Evolutionary conservation across 148 eudicot species (phyloP).

Genomic region (Heliamphora exappendiculata): DNA sequence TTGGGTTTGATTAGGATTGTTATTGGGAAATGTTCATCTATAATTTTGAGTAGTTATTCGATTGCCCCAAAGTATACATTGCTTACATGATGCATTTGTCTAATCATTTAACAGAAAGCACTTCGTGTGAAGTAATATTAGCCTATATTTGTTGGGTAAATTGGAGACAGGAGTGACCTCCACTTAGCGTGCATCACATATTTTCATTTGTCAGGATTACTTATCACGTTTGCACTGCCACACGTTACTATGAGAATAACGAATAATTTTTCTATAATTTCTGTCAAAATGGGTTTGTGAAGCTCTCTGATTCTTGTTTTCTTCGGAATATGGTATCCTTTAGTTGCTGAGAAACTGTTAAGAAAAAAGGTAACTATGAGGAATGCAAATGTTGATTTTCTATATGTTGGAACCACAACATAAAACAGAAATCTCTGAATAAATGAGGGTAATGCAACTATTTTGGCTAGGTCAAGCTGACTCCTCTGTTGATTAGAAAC

Average conservation of each 20-base stretch:
- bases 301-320: neutral
- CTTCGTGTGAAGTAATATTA: no score
- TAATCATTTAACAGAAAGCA: no score
- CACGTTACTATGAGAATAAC: no score
- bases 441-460: neutral
- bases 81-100: no score
- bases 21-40: neutral
- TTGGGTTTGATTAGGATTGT: neutral
- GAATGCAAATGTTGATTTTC: neutral
- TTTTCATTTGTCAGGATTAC: no score
- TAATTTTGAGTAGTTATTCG: no score
- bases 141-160: no score
- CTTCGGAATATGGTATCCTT: neutral
- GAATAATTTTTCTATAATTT: no score
- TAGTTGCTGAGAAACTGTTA: slow-evolving; percentile 8
- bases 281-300: neutral
- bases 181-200: no score
- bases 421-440: neutral
- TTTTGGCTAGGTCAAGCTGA: neutral
- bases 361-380: neutral
- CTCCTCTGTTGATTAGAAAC: neutral
- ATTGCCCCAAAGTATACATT: no score
- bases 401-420: neutral
- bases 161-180: no score
- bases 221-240: no score